Percentiles rank a stretch among this genome's conserved stretches.
phyloP scores from a whole-genome alignment of 805 yeast species.

The Huiozyma naganishii region DNA sequence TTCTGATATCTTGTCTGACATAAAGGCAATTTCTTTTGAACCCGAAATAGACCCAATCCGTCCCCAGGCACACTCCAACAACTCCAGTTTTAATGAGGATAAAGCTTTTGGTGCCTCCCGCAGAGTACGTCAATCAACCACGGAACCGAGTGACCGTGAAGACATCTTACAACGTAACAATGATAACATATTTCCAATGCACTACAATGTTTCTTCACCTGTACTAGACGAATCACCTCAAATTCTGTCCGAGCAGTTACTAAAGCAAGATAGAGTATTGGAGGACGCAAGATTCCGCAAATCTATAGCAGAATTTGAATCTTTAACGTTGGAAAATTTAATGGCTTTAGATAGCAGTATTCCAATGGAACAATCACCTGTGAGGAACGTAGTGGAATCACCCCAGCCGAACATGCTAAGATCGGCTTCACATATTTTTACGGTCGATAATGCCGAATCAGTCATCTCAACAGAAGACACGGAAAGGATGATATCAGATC shows the following conservation, averaged over 20 bases:
- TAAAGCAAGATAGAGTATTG: too few relatives aligned
- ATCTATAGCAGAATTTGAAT: constrained; percentile 16
- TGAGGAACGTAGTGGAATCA: not conserved
- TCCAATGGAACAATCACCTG: constrained; percentile 13
- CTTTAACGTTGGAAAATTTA: constrained; percentile 17
- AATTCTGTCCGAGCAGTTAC: not conserved
- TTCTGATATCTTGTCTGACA: too few relatives aligned
- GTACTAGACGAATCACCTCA: not conserved
- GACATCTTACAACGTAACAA: too few relatives aligned
- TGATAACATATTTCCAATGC: too few relatives aligned
- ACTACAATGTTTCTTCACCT: not conserved
- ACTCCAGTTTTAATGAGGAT: too few relatives aligned
- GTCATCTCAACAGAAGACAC: constrained; percentile 6
- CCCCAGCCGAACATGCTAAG: constrained; percentile 6
- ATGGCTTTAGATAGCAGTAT: constrained; percentile 18
- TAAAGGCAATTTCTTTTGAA: not conserved
- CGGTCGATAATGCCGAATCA: constrained; percentile 7
- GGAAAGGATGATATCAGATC: constrained; percentile 14
- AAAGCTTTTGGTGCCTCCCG: too few relatives aligned
- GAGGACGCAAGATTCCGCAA: not conserved
- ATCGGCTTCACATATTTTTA: constrained; percentile 11
- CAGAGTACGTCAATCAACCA: too few relatives aligned
- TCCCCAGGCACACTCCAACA: too few relatives aligned
- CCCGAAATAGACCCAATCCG: too few relatives aligned
- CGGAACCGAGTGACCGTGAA: too few relatives aligned